Base-by-base conservation (phyloP, 805 yeast species). In the Saturnispora serradocipensis region DNA sequence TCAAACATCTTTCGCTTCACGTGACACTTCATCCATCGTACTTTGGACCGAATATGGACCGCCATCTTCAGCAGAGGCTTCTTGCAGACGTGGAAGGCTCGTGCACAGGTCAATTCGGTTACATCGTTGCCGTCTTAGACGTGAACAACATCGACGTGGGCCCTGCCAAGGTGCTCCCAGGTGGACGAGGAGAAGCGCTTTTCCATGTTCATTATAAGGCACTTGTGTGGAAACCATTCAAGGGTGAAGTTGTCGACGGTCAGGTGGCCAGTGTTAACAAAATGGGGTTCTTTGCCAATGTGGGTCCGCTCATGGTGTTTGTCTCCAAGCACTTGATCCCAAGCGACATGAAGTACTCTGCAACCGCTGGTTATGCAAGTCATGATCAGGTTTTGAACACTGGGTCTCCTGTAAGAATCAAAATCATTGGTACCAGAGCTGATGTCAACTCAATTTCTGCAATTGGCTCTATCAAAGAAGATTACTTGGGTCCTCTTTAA, bases 221-320 rank as follows among this genome's bases (percentile, higher is more conserved):
- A 0, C 90, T 93, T 49, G 97, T 93, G 34, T 93, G 97, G 95
- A 86, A 91, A 63, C 99, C 99, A 4, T 93, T 93, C 72, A 93
- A 93, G 70, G 99, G 98, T 35, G 99, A 93, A 69, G 99, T 93
- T 7, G 98, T 93, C 25, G 99, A 93, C 68, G 99, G 95, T 5
- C 82, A 91, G 24, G 98, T 93, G 15, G 86, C 96, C 13, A 86
- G 88, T 32, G 97, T 95, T 46, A 88, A 86, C 67, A 88, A 81
- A 63, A 86, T 91, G 84, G 99, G 99, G 8, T 88, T 93, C 58
- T 93, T 93, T 67, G 98, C 96, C 38, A 97, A 93, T 68, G 99
- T 93, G 28, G 99, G 99, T 0, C 99, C 99, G 15, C 73, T 93
- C 65, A 82, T 90, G 24, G 97, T 93, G 39, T 93, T 93, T 67